Percentiles rank a stretch among this genome's conserved stretches.
phyloP scores from a whole-genome alignment of 164 flowering plant genomes.

The Malania oleifera region DNA sequence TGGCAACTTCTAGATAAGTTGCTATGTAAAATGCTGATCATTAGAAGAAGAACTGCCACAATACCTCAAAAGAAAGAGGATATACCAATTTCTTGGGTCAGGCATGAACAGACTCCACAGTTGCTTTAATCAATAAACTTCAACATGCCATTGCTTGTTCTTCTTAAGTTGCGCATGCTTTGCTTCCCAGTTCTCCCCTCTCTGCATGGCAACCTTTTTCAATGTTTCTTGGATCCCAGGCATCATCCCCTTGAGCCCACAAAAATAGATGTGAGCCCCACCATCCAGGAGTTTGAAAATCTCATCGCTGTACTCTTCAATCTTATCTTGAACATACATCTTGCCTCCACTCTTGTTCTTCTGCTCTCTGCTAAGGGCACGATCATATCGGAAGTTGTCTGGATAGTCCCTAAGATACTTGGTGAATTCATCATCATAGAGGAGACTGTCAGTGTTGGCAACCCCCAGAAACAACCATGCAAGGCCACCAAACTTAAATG shows the following conservation, averaged over 20 bases:
- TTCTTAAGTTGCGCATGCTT: conserved; percentile 80
- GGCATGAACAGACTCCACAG: not conserved
- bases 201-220: conserved; percentile 78
- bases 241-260: conserved; percentile 99
- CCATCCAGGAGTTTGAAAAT: conserved; percentile 76
- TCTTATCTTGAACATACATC: conserved; percentile 98
- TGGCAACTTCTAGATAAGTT: conserved; percentile 3
- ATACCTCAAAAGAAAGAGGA: not conserved
- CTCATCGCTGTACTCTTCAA: conserved; percentile 94
- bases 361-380: conserved; percentile 84
- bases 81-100: not conserved
- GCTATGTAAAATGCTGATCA: not conserved
- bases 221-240: conserved; percentile 96
- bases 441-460: conserved; percentile 91
- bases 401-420: conserved; percentile 75
- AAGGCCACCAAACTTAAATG: conserved; percentile 76
- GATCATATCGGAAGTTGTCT: conserved; percentile 74
- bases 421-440: conserved; percentile 81
- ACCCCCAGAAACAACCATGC: conserved; percentile 99
- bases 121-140: conserved; percentile 51
- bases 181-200: conserved; percentile 92
- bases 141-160: conserved; percentile 99
- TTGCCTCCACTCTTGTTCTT: conserved; percentile 91
- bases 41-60: too few relatives aligned
- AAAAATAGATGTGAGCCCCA: conserved; percentile 97